Percentiles rank a stretch among this genome's conserved stretches.
These are phyloP conservation scores for Ramaria rubella DNA, from an alignment of 768 basidiomycete species.

Conservation along the genomic window DNA sequence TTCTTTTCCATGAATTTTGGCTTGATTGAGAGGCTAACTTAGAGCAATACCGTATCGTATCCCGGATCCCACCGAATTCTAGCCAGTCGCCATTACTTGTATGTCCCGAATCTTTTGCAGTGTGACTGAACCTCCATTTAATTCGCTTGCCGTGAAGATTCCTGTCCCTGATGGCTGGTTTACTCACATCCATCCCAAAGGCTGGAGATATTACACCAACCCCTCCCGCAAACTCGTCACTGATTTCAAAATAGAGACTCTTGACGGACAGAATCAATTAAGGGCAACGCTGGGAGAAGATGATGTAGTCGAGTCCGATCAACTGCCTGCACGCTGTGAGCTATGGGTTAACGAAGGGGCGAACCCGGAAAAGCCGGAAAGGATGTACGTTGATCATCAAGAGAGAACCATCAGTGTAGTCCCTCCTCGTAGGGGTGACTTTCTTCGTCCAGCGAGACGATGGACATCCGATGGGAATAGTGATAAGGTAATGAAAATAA, in stretches of 20 bases:
- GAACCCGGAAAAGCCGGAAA: background rate
- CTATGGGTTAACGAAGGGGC: constrained; percentile 1
- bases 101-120: background rate
- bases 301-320: background rate
- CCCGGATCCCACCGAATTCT: too few relatives aligned
- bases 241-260: constrained; percentile 2
- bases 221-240: constrained; percentile 2
- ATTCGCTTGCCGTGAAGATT: background rate
- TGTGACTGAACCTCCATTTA: too few relatives aligned
- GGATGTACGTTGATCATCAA: constrained; percentile 3
- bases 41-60: too few relatives aligned
- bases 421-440: background rate
- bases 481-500: background rate
- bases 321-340: constrained; percentile 3
- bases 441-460: background rate
- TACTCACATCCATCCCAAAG: constrained; percentile 8
- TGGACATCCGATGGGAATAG: background rate
- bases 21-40: too few relatives aligned
- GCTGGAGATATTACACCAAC: constrained; percentile 8
- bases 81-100: background rate
- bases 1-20: background rate
- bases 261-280: background rate
- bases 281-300: background rate
- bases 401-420: background rate
- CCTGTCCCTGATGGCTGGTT: constrained; percentile 4